Percentiles rank a stretch among this genome's conserved stretches.
Evolutionary conservation across 768 basidiomycete genomes (phyloP).

Genomic region (Amanita jacksonii): DNA sequence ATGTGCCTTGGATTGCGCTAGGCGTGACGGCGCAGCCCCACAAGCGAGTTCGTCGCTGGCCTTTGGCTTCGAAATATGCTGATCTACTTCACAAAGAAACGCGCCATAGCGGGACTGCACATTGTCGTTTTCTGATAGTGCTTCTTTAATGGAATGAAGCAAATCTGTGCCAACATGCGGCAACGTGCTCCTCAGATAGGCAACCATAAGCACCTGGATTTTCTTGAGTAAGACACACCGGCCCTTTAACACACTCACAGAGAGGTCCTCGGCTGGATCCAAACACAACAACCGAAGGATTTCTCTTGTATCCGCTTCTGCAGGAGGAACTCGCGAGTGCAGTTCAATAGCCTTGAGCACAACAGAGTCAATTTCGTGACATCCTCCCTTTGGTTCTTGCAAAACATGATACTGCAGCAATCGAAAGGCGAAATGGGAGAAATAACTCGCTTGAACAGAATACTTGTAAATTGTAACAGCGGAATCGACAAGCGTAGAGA

Average conservation of each 20-base stretch:
- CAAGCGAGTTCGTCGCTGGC: background rate
- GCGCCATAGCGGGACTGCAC: slow-evolving; percentile 13
- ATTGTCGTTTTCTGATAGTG: slow-evolving; percentile 11
- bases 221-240: slow-evolving; percentile 5
- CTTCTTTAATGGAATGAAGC: slow-evolving; percentile 14
- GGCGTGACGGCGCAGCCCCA: background rate
- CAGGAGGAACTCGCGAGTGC: background rate
- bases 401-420: background rate
- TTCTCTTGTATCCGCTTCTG: slow-evolving; percentile 2
- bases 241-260: slow-evolving; percentile 9
- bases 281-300: background rate
- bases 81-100: slow-evolving; percentile 11
- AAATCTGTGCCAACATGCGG: slow-evolving; percentile 15
- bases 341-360: slow-evolving; percentile 5
- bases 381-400: background rate
- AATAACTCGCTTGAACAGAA: background rate
- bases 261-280: slow-evolving; percentile 8
- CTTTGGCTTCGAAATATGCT: background rate
- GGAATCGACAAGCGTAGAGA: slow-evolving; percentile 1
- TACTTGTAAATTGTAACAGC: background rate
- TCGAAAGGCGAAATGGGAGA: background rate
- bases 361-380: background rate
- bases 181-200: slow-evolving; percentile 19
- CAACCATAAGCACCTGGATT: slow-evolving; percentile 18
- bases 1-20: background rate